Percentiles rank a stretch among this genome's conserved stretches.
These are phyloP conservation scores for Auriscalpium orientale DNA, from an alignment of 768 basidiomycete species.

Conservation along the genomic window DNA sequence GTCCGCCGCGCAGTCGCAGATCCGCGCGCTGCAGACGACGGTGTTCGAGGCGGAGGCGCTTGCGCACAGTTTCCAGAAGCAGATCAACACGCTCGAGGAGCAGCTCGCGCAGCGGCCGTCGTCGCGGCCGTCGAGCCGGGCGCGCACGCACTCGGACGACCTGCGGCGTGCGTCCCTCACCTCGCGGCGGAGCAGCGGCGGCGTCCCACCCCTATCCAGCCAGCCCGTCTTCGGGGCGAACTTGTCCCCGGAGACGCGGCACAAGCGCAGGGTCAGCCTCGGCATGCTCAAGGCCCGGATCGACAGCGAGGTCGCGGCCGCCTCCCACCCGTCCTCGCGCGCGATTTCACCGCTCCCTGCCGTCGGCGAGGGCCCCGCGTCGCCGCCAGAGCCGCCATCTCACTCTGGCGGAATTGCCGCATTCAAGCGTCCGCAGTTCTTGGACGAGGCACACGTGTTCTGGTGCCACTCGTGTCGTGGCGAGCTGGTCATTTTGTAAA, in stretches of 20 bases:
- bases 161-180: conserved; percentile 30
- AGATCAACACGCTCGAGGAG: conserved; percentile 56
- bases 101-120: conserved; percentile 48
- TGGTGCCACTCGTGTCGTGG: conserved; percentile 83
- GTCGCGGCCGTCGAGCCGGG: conserved; percentile 40
- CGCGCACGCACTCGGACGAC: conserved; percentile 32
- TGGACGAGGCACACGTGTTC: conserved; percentile 85
- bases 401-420: not conserved
- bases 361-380: conserved; percentile 21
- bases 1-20: conserved; percentile 71
- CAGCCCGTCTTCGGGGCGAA: conserved; percentile 38
- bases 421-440: conserved; percentile 55
- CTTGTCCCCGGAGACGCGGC: conserved; percentile 66
- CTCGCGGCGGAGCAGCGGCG: conserved; percentile 19
- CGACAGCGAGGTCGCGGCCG: conserved; percentile 60
- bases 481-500: conserved; percentile 68
- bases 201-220: conserved; percentile 26
- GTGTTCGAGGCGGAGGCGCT: conserved; percentile 68
- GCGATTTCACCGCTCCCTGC: conserved; percentile 40
- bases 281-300: conserved; percentile 90
- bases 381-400: conserved; percentile 15
- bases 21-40: conserved; percentile 66
- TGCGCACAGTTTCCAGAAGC: conserved; percentile 61
- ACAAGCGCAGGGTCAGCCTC: conserved; percentile 77
- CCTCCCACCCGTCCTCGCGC: conserved; percentile 40